Conservation (phyloP, 1,284 basidiomycete genomes). For the Phylloporus sp. region DNA sequence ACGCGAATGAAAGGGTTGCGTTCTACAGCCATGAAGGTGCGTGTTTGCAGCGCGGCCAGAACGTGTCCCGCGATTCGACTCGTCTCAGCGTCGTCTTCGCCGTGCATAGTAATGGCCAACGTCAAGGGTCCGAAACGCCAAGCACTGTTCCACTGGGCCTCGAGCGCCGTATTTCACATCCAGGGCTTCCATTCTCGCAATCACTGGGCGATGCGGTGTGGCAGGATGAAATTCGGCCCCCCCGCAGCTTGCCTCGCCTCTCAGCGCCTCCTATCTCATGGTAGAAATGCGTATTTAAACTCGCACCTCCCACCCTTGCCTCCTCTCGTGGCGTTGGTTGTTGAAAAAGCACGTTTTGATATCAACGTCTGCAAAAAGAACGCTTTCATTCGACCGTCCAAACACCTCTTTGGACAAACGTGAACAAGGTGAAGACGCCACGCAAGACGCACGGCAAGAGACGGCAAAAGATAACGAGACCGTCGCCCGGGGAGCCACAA, state of each 20-base stretch:
- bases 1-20: conserved; percentile 18
- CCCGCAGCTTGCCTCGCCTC: conserved; percentile 32
- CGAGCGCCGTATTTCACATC: conserved; percentile 4
- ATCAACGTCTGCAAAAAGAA: conserved; percentile 8
- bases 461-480: conserved; percentile 2
- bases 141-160: conserved; percentile 6
- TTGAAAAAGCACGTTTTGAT: conserved; percentile 14
- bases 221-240: conserved; percentile 10
- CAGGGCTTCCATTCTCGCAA: conserved; percentile 33
- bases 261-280: conserved; percentile 16
- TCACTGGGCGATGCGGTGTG: conserved; percentile 24
- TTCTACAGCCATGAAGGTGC: conserved; percentile 21
- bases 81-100: not conserved
- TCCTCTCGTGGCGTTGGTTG: conserved; percentile 22
- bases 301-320: not conserved
- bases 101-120: not conserved
- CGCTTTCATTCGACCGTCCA: not conserved
- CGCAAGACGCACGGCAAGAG: not conserved
- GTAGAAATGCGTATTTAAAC: conserved; percentile 26
- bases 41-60: conserved; percentile 28
- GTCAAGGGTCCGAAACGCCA: conserved; percentile 3
- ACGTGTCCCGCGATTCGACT: not conserved
- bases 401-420: not conserved
- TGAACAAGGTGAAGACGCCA: not conserved
- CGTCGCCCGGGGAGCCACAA: too few relatives aligned